A percentile compares a stretch with the other conserved stretches of the same genome.
phyloP scores from a whole-genome alignment of 208 protist genomes.

The Crithidia expoeki region DNA sequence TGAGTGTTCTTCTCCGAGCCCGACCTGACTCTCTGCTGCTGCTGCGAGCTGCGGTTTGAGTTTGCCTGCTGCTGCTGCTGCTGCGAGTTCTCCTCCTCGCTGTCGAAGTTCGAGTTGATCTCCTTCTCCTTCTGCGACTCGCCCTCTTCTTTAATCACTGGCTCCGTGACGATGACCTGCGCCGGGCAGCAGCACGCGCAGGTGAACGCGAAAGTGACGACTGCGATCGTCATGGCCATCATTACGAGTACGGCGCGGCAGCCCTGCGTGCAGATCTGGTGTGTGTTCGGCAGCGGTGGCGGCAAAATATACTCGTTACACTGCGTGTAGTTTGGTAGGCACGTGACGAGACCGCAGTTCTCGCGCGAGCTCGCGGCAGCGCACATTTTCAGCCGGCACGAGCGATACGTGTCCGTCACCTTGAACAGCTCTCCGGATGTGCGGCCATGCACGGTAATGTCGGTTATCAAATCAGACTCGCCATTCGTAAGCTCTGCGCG shows the following conservation, averaged over 20 bases:
- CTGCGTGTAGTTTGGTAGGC: conserved; percentile 65
- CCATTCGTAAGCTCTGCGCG: background rate
- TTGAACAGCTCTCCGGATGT: conserved; percentile 43
- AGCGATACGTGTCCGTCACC: conserved; percentile 43
- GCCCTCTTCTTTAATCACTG: conserved; percentile 33
- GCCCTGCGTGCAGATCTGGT: conserved; percentile 63
- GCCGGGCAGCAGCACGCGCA: conserved; percentile 61
- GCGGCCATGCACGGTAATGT: conserved; percentile 47
- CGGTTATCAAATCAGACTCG: conserved; percentile 28
- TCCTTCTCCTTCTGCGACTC: conserved; percentile 15
- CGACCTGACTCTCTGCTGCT: background rate
- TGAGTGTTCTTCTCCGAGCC: conserved; percentile 1
- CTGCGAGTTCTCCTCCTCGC: background rate
- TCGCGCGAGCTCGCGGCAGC: conserved; percentile 43
- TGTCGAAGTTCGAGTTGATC: background rate
- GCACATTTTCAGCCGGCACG: conserved; percentile 47
- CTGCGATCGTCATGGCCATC: conserved; percentile 62
- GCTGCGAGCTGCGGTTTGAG: background rate
- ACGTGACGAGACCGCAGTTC: conserved; percentile 68
- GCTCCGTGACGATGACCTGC: conserved; percentile 35
- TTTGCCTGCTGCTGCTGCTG: background rate
- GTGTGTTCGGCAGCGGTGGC: conserved; percentile 46
- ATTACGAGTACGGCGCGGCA: conserved; percentile 57
- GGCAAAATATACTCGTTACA: conserved; percentile 66
- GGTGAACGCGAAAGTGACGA: conserved; percentile 30